phyloP scores from a whole-genome alignment of 2,329 filamentous ascomycete species.

The Venturia oleaginea region DNA sequence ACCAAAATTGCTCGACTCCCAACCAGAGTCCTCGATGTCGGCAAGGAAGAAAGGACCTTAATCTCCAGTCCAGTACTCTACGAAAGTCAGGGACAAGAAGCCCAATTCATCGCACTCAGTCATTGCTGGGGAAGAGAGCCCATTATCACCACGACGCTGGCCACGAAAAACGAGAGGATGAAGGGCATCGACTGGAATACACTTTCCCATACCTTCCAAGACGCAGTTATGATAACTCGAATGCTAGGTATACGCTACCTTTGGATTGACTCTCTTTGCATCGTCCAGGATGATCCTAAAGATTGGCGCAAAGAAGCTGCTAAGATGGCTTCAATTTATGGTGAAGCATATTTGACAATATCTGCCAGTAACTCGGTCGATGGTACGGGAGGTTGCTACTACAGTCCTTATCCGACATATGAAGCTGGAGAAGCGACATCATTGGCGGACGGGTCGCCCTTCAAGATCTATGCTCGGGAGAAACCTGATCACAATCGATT shows the following conservation, averaged over 20 bases:
- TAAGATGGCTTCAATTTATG: constrained; percentile 16
- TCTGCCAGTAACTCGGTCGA: not conserved
- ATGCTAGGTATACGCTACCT: constrained; percentile 13
- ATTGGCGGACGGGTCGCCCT: not conserved
- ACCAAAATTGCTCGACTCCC: not conserved
- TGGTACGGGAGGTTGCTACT: not conserved
- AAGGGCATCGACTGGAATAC: not conserved
- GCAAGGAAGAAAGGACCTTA: not conserved
- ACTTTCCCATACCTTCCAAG: constrained; percentile 6
- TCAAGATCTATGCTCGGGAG: not conserved
- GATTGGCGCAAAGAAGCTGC: constrained; percentile 15
- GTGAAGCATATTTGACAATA: constrained; percentile 5
- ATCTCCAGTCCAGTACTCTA: not conserved
- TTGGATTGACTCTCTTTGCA: constrained; percentile 18
- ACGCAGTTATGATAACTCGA: constrained; percentile 4
- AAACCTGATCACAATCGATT: not conserved
- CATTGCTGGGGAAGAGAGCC: constrained; percentile 2
- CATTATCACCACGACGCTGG: not conserved
- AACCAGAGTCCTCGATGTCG: not conserved
- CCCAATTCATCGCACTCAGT: constrained; percentile 10
- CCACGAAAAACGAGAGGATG: not conserved
- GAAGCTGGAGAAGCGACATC: not conserved
- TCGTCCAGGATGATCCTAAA: constrained; percentile 15
- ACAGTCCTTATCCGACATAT: not conserved
- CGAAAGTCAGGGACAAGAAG: not conserved